A percentile compares a stretch with the other conserved stretches of the same genome.
Conservation (phyloP, 805 yeast genomes). For the Ogataea saltuana region DNA sequence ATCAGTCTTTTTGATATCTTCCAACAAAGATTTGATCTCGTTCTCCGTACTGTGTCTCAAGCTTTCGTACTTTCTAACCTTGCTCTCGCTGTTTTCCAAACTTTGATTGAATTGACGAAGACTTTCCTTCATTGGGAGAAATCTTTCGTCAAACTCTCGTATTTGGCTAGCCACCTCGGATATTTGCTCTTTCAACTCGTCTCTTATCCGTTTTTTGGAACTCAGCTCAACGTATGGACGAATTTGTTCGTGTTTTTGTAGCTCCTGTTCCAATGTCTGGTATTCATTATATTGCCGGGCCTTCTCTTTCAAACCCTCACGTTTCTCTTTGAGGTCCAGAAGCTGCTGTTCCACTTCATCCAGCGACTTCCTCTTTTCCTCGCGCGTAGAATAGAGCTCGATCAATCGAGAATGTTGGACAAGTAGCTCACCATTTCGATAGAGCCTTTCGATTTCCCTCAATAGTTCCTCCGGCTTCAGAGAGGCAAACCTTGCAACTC, state of each 20-base stretch:
- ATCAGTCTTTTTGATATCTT: slow-evolving; percentile 22
- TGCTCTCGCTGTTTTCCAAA: slow-evolving; percentile 20
- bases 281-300: slow-evolving; percentile 49
- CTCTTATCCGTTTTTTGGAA: slow-evolving; percentile 38
- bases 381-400: slow-evolving; percentile 45
- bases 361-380: slow-evolving; percentile 33
- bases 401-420: slow-evolving; percentile 58
- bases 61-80: slow-evolving; percentile 11
- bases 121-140: slow-evolving; percentile 24
- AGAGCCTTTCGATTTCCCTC: slow-evolving; percentile 77
- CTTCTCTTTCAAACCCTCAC: slow-evolving; percentile 42
- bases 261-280: slow-evolving; percentile 44
- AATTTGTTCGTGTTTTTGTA: slow-evolving; percentile 39
- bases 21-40: slow-evolving; percentile 4
- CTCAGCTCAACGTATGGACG: slow-evolving; percentile 38
- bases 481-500: slow-evolving; percentile 90
- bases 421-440: slow-evolving; percentile 60
- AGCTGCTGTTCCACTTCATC: slow-evolving; percentile 35
- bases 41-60: slow-evolving; percentile 12
- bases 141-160: slow-evolving; percentile 25
- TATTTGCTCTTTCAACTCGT: slow-evolving; percentile 27
- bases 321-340: slow-evolving; percentile 37
- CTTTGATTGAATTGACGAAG: slow-evolving; percentile 20
- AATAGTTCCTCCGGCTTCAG: slow-evolving; percentile 73
- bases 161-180: slow-evolving; percentile 26